Percentiles rank a stretch among this genome's conserved stretches.
phyloP scores from a whole-genome alignment of 805 yeast genomes.

The Candida fluviatilis region DNA sequence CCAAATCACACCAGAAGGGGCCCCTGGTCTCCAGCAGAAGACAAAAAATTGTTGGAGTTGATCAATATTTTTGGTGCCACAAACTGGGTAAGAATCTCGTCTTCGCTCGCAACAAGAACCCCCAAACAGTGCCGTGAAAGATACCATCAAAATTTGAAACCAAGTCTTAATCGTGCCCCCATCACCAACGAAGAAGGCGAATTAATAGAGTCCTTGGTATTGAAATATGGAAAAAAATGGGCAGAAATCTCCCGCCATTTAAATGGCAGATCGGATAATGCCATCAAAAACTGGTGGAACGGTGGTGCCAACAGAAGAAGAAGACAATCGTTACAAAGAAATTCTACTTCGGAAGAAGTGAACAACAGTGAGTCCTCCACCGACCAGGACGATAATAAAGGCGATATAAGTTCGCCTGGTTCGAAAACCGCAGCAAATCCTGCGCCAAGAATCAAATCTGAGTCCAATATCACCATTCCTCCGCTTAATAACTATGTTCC shows the following conservation, averaged over 20 bases:
- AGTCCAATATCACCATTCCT: not conserved
- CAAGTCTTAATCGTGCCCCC: constrained; percentile 75
- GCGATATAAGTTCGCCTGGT: not conserved
- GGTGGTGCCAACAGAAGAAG: constrained; percentile 87
- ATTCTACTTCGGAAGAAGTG: not conserved
- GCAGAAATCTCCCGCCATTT: constrained; percentile 88
- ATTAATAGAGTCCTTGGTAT: constrained; percentile 74
- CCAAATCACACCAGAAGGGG: constrained; percentile 49
- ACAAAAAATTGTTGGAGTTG: constrained; percentile 63
- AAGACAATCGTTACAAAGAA: constrained; percentile 30
- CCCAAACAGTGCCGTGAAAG: constrained; percentile 92
- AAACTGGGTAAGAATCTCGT: constrained; percentile 86
- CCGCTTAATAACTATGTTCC: not conserved
- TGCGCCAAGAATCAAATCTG: not conserved
- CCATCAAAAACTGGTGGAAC: constrained; percentile 95
- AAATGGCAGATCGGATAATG: constrained; percentile 85
- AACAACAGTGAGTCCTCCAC: not conserved
- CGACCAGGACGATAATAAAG: not conserved
- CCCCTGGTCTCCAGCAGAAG: constrained; percentile 90
- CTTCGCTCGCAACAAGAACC: constrained; percentile 66
- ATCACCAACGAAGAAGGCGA: constrained; percentile 82
- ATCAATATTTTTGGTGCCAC: constrained; percentile 72
- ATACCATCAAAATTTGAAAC: constrained; percentile 87
- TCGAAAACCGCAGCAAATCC: not conserved
- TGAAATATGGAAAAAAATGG: constrained; percentile 83